Evolutionary conservation across 352 stramenopile genomes (phyloP), one percentile per base, ranked within the genome.

Genomic region (Globisporangium spiculum): DNA sequence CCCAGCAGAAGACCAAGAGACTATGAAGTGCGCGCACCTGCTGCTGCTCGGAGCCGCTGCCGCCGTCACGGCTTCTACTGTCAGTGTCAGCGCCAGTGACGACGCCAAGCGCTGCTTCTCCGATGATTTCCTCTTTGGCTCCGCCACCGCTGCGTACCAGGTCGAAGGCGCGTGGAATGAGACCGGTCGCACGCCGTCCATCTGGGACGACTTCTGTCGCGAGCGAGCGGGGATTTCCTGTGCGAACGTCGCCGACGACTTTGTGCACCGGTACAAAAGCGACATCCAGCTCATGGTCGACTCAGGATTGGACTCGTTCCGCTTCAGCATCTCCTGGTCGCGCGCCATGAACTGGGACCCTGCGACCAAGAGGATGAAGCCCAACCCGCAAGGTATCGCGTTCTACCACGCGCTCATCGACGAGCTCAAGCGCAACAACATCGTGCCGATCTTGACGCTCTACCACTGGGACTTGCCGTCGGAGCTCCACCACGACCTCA

Each of bases 201-300:
- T 98, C 61, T 99, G 96, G 96, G 95, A 99, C 79, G 83, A 85
- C 26, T 98, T 89, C 67, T 91, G 80, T 57, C 75, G 78, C 16
- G 73, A 78, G 0, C 4, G 4, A 36, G 4, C 32, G 4, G 32
- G 32, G 27, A 3, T 36, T 8, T 36, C 32, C 32, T 97, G 77
- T 22, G 96, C 93, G 38, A 89, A 98, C 72, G 79, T 36, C 32
- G 32, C 32, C 32, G 32, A 36, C 7, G 32, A 36, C 32, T 36
- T 36, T 8, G 4, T 9, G 4, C 32, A 36, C 32, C 32, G 32
- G 0, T 36, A 36, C 32, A 71, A 90, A 44, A 71, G 94, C 53
- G 97, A 99, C 76, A 84, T 99, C n/a, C 69, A 89, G 62, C 74
- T 98, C 30, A 98, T 99, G 92, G 86, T 93, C 53, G 72, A 95